Conservation (phyloP, 257 asterid species). For the Ballota nigra region DNA sequence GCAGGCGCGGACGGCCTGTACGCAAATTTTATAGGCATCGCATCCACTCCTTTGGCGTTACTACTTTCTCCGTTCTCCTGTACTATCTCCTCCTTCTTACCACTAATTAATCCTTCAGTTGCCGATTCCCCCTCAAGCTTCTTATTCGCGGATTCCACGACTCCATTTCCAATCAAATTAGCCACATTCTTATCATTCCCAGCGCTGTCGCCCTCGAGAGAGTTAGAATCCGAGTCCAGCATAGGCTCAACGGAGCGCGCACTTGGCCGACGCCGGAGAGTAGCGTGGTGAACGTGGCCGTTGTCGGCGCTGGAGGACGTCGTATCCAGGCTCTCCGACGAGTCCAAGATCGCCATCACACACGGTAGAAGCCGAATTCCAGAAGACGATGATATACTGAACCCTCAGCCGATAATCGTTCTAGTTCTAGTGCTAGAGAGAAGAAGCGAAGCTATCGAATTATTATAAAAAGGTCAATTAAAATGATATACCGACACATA, state of each 20-base stretch:
- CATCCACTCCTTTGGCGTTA: conserved; percentile 22
- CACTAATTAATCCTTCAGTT: conserved; percentile 28
- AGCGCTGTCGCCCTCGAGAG: conserved; percentile 27
- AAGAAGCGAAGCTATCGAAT: background rate
- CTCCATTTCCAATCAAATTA: conserved; percentile 33
- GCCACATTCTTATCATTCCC: conserved; percentile 23
- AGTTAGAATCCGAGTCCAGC: conserved; percentile 36
- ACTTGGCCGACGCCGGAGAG: conserved; percentile 47
- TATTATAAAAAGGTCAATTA: background rate
- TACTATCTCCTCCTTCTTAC: conserved; percentile 29
- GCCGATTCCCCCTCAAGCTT: conserved; percentile 31
- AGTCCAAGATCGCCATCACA: conserved; percentile 51
- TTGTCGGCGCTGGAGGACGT: conserved; percentile 31
- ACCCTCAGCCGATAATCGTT: background rate
- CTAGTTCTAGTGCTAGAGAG: background rate
- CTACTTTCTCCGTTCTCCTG: conserved; percentile 40
- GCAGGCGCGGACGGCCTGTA: conserved; percentile 90
- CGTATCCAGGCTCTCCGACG: conserved; percentile 46
- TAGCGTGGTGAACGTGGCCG: conserved; percentile 12
- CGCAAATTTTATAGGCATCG: conserved; percentile 37
- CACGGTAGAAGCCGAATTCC: background rate
- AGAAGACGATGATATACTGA: background rate
- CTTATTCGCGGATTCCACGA: conserved; percentile 21
- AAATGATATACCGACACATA: background rate
- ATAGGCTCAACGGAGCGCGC: conserved; percentile 26